phyloP scores from a whole-genome alignment of 1,284 basidiomycete species.

The Leccinum subfulvum region DNA sequence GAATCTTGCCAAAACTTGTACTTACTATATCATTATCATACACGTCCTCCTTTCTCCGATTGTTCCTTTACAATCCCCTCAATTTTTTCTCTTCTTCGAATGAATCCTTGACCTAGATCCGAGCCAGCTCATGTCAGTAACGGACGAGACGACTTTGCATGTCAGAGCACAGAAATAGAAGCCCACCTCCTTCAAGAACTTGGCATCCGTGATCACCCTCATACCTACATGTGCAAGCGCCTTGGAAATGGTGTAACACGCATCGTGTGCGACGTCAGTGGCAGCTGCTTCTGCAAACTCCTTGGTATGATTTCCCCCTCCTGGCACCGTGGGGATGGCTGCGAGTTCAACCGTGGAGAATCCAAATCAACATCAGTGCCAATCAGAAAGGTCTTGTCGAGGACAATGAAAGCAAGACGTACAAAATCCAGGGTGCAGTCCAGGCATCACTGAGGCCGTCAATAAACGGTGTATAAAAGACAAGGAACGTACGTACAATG shows the following conservation, averaged over 20 bases:
- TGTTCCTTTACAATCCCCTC: not conserved
- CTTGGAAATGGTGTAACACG: conserved; percentile 54
- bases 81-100: not conserved
- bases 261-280: conserved; percentile 54
- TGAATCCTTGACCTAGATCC: not conserved
- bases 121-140: not conserved
- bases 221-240: conserved; percentile 59
- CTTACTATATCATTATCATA: not conserved
- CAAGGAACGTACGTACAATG: conserved; percentile 41
- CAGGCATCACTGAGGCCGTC: conserved; percentile 37
- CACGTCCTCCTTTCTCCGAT: not conserved
- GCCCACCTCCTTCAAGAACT: conserved; percentile 19
- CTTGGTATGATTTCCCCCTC: conserved; percentile 65
- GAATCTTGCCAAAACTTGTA: not conserved
- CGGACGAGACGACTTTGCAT: not conserved
- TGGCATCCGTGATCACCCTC: conserved; percentile 54
- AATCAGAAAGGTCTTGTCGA: not conserved
- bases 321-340: conserved; percentile 52
- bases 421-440: conserved; percentile 49
- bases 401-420: not conserved
- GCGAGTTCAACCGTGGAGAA: not conserved
- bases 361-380: not conserved
- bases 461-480: not conserved
- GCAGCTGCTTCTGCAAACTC: conserved; percentile 55
- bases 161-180: not conserved